A percentile compares a stretch with the other conserved stretches of the same genome.
Conservation (phyloP, 2,329 filamentous ascomycete genomes). For the Claviceps africana region DNA sequence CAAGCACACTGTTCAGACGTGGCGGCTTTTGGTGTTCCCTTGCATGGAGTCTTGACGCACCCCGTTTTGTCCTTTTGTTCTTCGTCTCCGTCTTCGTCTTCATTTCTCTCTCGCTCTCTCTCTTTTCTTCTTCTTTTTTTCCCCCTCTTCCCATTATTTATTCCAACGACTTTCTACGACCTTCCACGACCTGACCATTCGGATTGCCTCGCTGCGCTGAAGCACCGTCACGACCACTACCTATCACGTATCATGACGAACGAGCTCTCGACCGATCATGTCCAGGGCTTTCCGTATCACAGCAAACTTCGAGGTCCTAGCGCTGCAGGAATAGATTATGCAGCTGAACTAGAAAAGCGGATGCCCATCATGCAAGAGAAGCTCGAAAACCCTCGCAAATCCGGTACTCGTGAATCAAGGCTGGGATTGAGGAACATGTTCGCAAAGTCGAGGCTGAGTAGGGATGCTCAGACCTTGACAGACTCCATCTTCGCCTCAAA, state of each 20-base stretch:
- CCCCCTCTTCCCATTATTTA: not conserved
- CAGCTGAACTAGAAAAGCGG: conserved; percentile 4
- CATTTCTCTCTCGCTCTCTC: no score
- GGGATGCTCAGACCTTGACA: conserved; percentile 19
- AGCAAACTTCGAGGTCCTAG: conserved; percentile 18
- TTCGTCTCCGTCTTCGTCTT: no score
- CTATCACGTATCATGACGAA: conserved; percentile 2
- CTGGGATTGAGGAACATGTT: conserved; percentile 39
- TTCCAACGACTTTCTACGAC: not conserved
- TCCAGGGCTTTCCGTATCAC: conserved; percentile 1
- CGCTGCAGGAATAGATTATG: conserved; percentile 1
- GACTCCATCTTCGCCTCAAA: conserved; percentile 18
- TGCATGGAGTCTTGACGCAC: not conserved
- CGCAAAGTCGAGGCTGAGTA: conserved; percentile 26
- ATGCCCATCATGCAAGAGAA: conserved; percentile 25
- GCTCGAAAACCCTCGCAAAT: conserved; percentile 19
- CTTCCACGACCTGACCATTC: no score
- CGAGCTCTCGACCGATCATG: conserved; percentile 1
- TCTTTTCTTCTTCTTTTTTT: not conserved
- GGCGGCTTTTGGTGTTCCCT: not conserved
- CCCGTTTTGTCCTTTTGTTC: not conserved
- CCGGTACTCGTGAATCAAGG: conserved; percentile 35
- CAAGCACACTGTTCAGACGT: not conserved
- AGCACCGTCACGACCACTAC: not conserved
- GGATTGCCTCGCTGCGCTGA: not conserved